These are phyloP conservation scores for Syzygium malaccense DNA, from an alignment of 441 rosid genomes.

Conservation along the genomic window DNA sequence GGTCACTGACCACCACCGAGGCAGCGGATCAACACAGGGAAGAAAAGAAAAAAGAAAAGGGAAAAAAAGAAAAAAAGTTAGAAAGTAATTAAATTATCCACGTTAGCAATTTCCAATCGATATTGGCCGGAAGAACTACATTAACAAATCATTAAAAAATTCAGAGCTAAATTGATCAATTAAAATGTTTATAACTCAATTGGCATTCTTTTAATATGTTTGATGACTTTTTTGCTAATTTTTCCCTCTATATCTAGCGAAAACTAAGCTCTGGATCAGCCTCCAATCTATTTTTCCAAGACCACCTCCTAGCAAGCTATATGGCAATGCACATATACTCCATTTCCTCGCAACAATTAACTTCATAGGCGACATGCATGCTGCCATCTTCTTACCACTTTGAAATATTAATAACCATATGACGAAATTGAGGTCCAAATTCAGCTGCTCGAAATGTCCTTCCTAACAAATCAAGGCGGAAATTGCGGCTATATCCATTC, in stretches of 20 bases:
- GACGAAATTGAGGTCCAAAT: background rate
- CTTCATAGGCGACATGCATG: background rate
- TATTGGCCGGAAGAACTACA: fast-evolving
- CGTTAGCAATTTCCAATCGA: fast-evolving
- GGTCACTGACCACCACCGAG: background rate
- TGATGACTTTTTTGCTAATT: background rate
- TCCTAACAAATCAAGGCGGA: background rate
- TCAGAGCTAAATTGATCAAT: background rate
- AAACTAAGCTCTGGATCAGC: background rate
- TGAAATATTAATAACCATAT: background rate
- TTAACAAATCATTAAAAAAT: background rate
- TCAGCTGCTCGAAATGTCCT: background rate
- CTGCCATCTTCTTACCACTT: background rate
- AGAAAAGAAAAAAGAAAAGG: fast-evolving
- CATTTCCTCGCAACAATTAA: background rate
- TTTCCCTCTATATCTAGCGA: background rate
- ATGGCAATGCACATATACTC: background rate
- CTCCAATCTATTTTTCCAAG: background rate
- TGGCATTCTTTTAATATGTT: fast-evolving
- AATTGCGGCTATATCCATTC: background rate
- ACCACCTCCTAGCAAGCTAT: background rate
- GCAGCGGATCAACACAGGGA: fast-evolving
- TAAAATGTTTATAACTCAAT: background rate
- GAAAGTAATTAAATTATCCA: too few relatives aligned
- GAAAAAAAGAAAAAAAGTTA: background rate